Base-by-base conservation (phyloP, 2,329 filamentous ascomycete genomes). In the Clonostachys solani region DNA sequence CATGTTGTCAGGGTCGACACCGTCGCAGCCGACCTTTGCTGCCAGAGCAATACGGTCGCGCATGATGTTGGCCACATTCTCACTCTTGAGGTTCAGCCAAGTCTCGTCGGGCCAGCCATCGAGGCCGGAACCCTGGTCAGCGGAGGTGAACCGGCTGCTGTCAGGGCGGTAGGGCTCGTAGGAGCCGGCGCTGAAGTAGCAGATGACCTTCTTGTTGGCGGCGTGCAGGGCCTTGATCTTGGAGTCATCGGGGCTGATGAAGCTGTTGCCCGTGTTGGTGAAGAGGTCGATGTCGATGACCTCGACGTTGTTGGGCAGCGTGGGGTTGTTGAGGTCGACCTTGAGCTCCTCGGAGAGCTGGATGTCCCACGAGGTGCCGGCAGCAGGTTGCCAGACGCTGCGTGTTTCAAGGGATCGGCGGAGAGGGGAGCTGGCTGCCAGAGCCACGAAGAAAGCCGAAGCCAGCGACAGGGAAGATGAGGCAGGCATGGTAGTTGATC, bases 231-330 rank as follows among this genome's bases (percentile, higher is more conserved):
- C 23, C 23, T 29, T 29, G 23, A 29, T 29, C 23, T 29, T 29
- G 23, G 23, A 29, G 9, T 29, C 23, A 4, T 16, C 17, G 3
- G 23, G 23, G 23, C 10, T 29, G 23, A 9, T 29, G 23, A 29
- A 29, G 23, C 8, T 10, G 23, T 29, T 29, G 23, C 23, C 23
- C 23, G 23, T 29, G 54, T 68, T 82, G 60, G 85, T 82, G 60
- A 77, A 86, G 41, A 85, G 63, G 10, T 75, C 69, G 1, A 82
- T 46, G 49, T 68, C 65, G 47, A 57, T 67, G 38, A 85, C 67
- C 5, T 70, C 65, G 23, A 29, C 23, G 23, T 29, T 29, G 23
- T 29, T 29, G 23, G 23, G 23, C 8, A 29, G 23, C 23, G 23
- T 4, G 23, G 23, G 23, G 23, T 6, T 29, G 23, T 29, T 29